Base-by-base conservation (phyloP, 768 basidiomycete genomes). In the Agrocybe pediades region DNA sequence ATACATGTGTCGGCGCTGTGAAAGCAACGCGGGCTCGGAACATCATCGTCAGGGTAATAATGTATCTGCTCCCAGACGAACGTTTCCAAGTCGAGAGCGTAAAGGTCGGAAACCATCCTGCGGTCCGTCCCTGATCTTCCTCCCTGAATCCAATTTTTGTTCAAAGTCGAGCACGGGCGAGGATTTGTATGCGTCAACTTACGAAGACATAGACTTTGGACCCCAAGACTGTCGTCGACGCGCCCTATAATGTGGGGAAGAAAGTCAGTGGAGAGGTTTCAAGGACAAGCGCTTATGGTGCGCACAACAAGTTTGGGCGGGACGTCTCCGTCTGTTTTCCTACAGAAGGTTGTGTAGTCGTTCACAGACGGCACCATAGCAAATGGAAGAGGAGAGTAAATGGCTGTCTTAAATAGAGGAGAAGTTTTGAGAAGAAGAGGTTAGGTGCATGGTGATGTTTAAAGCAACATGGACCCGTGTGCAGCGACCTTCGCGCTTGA, bases 201-300 rank as follows among this genome's bases (percentile, higher is more conserved):
- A 92, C 91, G 65, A 95, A 96, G 29, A 97, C 82, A 68, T 90
- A 96, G 81, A 95, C 83, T 70, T 88, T 88, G 42, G 88, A 87
- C 43, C 89, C 90, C 26, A 94, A 82, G 55, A 94, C 87, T 33
- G 93, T 95, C 17, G 91, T 91, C 8, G 91, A 92, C 20, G 94
- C 89, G 52, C 94, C 94, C 89, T 92, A 55, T 45, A 54, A 55
- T 56, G 3, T 23, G 48, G 48, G 49, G 52, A 30, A 51, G 53
- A 55, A 48, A 58, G 15, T 30, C 8, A 30, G 7, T 30, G 7
- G 15, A 27, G 36, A 19, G 6, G 24, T 39, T 15, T 25, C 41
- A 51, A 41, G n/a, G 16, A 36, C 21, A 54, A 21, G 42, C 7
- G 7, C 15, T 7, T 17, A 27, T 20, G 36, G 8, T 41, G 79